Evolutionary conservation across 805 yeast species (phyloP).

Genomic region (Kluyveromyces lactis): DNA sequence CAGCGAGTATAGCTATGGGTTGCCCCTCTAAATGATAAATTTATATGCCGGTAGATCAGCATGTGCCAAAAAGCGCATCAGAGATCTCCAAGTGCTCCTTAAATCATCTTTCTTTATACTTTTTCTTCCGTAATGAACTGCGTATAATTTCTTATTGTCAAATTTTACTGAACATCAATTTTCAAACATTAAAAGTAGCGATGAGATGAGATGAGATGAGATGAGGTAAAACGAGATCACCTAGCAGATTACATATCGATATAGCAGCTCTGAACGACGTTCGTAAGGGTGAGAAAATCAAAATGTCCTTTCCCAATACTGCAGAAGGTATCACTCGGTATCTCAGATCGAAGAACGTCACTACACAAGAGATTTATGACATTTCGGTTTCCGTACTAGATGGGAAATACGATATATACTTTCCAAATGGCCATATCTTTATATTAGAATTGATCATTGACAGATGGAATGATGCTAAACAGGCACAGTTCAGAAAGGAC

Average conservation of each 20-base stretch:
- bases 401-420: conserved; percentile 30
- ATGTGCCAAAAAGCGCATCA: too few relatives aligned
- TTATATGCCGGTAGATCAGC: too few relatives aligned
- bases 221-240: background rate
- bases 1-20: too few relatives aligned
- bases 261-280: too few relatives aligned
- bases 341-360: conserved; percentile 45
- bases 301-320: conserved; percentile 1
- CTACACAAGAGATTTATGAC: conserved; percentile 35
- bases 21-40: too few relatives aligned
- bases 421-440: conserved; percentile 50
- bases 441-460: conserved; percentile 53
- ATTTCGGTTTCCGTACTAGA: conserved; percentile 29
- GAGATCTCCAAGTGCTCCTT: too few relatives aligned
- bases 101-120: too few relatives aligned
- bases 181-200: background rate
- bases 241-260: too few relatives aligned
- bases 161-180: too few relatives aligned
- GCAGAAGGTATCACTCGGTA: conserved; percentile 40
- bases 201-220: background rate
- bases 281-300: too few relatives aligned
- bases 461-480: conserved; percentile 43
- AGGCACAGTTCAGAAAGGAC: conserved; percentile 36
- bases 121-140: too few relatives aligned
- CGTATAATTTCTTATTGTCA: too few relatives aligned